Conservation (phyloP, 1,284 basidiomycete genomes). For the Ustilago loliicola region DNA sequence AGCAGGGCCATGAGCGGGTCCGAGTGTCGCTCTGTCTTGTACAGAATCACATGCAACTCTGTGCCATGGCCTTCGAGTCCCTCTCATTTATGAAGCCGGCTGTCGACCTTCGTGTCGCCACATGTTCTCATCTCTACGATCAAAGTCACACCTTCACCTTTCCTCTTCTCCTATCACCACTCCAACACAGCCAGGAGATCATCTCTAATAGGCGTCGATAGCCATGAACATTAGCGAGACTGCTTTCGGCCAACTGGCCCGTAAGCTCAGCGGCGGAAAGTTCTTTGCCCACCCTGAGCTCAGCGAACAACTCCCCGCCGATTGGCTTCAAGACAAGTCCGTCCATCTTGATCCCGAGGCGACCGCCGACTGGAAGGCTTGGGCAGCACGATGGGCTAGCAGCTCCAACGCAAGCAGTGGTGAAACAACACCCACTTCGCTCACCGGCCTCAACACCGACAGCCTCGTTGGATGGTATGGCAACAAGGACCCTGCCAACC, state of each 20-base stretch:
- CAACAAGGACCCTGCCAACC: slow-evolving; percentile 56
- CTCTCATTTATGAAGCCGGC: background rate
- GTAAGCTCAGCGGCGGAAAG: background rate
- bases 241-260: slow-evolving; percentile 13
- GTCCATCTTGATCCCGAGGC: background rate
- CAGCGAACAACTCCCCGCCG: slow-evolving; percentile 8
- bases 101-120: background rate
- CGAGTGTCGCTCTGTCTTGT: background rate
- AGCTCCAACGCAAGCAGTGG: background rate
- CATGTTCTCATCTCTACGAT: background rate
- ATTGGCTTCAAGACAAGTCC: background rate
- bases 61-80: background rate
- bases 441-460: slow-evolving; percentile 26
- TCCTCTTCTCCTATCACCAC: background rate
- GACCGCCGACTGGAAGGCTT: background rate
- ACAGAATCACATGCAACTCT: background rate
- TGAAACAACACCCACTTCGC: background rate
- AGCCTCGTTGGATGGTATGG: slow-evolving; percentile 71
- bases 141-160: background rate
- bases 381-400: slow-evolving; percentile 6
- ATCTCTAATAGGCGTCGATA: background rate
- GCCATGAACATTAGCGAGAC: slow-evolving; percentile 13
- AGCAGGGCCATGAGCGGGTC: background rate
- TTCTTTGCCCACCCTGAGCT: slow-evolving; percentile 8
- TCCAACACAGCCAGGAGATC: background rate